Evolutionary conservation across 1,139 yeast species (phyloP).

Genomic region (Saccharomyces hybrid): DNA sequence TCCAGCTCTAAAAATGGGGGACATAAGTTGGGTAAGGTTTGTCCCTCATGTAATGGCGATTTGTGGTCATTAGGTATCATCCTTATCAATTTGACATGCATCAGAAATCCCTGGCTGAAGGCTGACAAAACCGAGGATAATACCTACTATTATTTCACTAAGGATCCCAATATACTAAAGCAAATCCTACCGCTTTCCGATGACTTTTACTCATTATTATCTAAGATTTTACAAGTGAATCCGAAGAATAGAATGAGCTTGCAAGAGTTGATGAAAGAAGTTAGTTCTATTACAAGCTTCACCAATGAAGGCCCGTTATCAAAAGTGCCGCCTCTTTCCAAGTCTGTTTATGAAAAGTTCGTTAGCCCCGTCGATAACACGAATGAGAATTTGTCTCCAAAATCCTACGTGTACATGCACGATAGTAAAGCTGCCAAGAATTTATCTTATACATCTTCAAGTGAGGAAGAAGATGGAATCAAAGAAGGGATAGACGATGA

Average conservation of each 20-base stretch:
- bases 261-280: conserved; percentile 34
- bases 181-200: conserved; percentile 41
- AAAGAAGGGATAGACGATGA: not conserved
- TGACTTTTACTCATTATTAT: conserved; percentile 53
- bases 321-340: not conserved
- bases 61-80: conserved; percentile 86
- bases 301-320: conserved; percentile 2
- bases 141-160: conserved; percentile 46
- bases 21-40: conserved; percentile 7
- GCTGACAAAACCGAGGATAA: conserved; percentile 58
- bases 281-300: conserved; percentile 1
- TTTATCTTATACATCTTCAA: not conserved
- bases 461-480: not conserved
- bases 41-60: conserved; percentile 71
- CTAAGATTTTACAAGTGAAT: conserved; percentile 49
- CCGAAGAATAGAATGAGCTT: conserved; percentile 62
- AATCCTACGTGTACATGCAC: not conserved
- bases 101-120: conserved; percentile 90
- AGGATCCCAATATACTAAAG: conserved; percentile 47
- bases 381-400: not conserved
- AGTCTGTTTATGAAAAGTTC: not conserved
- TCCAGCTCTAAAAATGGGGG: conserved; percentile 9
- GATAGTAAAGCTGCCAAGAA: not conserved
- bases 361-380: not conserved
- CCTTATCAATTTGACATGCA: conserved; percentile 70